Evolutionary conservation across 2,329 filamentous ascomycete species (phyloP), one percentile per base, ranked within the genome.

Genomic region (Paecilomyces sp.): DNA sequence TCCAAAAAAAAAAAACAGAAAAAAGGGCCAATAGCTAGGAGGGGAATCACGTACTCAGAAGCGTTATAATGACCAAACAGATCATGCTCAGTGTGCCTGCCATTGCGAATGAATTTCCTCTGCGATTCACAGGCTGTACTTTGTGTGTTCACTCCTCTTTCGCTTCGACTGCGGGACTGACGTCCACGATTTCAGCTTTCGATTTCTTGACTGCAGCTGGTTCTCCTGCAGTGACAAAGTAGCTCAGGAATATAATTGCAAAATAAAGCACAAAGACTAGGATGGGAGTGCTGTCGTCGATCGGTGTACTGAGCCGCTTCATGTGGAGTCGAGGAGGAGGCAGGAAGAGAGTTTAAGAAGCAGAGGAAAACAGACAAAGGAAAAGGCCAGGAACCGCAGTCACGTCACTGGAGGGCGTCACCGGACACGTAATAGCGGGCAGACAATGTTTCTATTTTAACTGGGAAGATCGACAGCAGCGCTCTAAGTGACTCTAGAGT

Each of bases 201-300:
- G 24, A 18, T 15, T 58, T 33, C 18, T 58, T 31, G 22, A 34
- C 50, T 22, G 30, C 28, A 47, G 59, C 54, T 64, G 47, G 64
- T 47, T 41, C 65, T 63, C 6, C 61, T 25, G 28, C 62, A 63
- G 65, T 62, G 25, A 64, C 67, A 15, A 72, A 56, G 34, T 67
- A 65, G 57, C 66, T 71, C 33, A 72, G 62, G 15, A 66, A 52
- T 8, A 70, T 58, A 13, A 70, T 69, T 18, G 61, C 55, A 50
- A 70, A 66, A 30, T 70, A 64, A 34, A 71, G 66, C 51, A 68
- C 31, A 58, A 68, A 69, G 59, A 69, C 70, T 58, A 66, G 66
- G 61, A 67, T 57, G 60, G 69, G 66, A 34, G 64, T 34, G 54
- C 64, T 65, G 57, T 70, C 68, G n/a, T 70, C 68, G 13, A 56